Conservation (phyloP, 805 yeast genomes). For the Metahyphopichia silvanorum region DNA sequence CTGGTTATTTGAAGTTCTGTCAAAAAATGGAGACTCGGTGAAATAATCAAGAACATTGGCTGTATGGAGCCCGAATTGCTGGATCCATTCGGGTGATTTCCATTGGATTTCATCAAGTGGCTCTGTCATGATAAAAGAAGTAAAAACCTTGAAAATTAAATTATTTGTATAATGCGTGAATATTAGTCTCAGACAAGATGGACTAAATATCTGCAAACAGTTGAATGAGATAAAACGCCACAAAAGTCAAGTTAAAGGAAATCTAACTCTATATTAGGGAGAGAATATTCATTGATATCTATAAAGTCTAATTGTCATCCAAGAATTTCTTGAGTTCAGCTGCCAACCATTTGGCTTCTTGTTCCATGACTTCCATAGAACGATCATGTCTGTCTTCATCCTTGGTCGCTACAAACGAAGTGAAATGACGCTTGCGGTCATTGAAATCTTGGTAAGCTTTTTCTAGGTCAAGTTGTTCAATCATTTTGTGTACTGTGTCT, state of each 20-base stretch:
- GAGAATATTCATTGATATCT: background rate
- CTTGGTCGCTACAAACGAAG: constrained; percentile 23
- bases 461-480: constrained; percentile 57
- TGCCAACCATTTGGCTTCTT: constrained; percentile 63
- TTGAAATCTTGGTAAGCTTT: constrained; percentile 22
- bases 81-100: constrained; percentile 98
- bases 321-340: constrained; percentile 33
- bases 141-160: no score
- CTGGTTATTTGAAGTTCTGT: constrained; percentile 90
- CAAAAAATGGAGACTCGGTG: constrained; percentile 91
- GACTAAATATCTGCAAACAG: no score
- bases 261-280: no score
- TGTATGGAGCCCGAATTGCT: constrained; percentile 78
- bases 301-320: background rate
- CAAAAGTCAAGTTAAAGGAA: no score
- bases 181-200: no score
- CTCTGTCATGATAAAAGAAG: constrained; percentile 16
- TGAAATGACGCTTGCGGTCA: constrained; percentile 19
- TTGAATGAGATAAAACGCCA: no score
- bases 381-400: constrained; percentile 60
- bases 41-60: constrained; percentile 93
- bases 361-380: constrained; percentile 59
- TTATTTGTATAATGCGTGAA: no score
- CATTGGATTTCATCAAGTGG: constrained; percentile 88
- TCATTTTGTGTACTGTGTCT: constrained; percentile 66